A percentile compares a stretch with the other conserved stretches of the same genome.
Conservation (phyloP, 1,284 basidiomycete species). For the Cryptococcus sp. region DNA sequence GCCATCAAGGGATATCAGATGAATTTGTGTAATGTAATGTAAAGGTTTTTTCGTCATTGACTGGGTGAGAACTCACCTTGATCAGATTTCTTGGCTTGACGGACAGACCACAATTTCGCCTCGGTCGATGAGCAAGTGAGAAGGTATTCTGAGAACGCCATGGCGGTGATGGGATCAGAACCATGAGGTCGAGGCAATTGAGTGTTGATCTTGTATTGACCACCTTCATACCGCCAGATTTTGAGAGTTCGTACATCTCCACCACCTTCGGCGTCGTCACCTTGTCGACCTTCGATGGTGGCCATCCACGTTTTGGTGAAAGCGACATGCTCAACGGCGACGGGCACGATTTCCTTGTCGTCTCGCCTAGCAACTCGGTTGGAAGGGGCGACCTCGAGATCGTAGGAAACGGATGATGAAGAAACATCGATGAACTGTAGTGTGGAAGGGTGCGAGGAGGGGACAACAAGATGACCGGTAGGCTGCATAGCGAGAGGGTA, state of each 20-base stretch:
- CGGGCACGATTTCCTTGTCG: conserved; percentile 71
- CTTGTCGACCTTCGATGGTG: conserved; percentile 74
- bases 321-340: conserved; percentile 67
- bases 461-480: conserved; percentile 74
- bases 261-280: conserved; percentile 54
- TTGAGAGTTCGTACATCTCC: conserved; percentile 74
- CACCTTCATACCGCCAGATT: conserved; percentile 76
- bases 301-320: conserved; percentile 82
- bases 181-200: conserved; percentile 88
- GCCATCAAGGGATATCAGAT: conserved; percentile 34
- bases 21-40: conserved; percentile 46
- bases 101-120: conserved; percentile 50
- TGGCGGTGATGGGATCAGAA: conserved; percentile 58
- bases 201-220: conserved; percentile 64
- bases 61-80: conserved; percentile 34
- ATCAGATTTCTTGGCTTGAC: conserved; percentile 38
- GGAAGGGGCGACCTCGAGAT: conserved; percentile 89
- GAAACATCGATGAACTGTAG: conserved; percentile 83
- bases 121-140: conserved; percentile 48
- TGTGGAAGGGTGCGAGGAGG: conserved; percentile 90
- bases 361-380: conserved; percentile 84
- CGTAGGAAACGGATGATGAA: conserved; percentile 67
- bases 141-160: conserved; percentile 60
- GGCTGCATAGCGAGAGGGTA: conserved; percentile 63
- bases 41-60: conserved; percentile 36